Evolutionary conservation across 2,329 filamentous ascomycete genomes (phyloP), one percentile per base, ranked within the genome.

Genomic region (Arthrobotrys musiformis): DNA sequence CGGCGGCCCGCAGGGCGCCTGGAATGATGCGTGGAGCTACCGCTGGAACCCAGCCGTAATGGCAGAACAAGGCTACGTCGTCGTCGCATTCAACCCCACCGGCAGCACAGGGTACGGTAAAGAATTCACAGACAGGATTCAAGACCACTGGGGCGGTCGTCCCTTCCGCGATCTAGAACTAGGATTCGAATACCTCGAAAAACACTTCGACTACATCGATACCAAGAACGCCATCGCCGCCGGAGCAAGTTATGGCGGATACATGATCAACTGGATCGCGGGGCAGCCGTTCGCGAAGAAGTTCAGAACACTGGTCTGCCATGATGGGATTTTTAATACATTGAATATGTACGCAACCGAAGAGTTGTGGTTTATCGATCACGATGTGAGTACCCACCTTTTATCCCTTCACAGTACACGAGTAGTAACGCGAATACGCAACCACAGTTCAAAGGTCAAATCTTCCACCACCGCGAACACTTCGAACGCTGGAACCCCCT

Each of bases 181-280:
- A 77, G 90, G 90, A 77, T 93, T 93, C 82, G 90, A 94, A 79
- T 89, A 92, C 82, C 87, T 97, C 52, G 87, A 88, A 79, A 84
- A 88, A 30, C 86, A 91, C 69, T 83, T 94, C 80, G 82, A 85
- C 0, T 81, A 75, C 42, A 79, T 93, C 40, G 92, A 95, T 81
- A 91, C 88, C 0, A 83, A 85, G 2, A 87, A 89, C 9, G 89
- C 91, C 1, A 92, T 95, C 0, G 92, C 91, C 0, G 84, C 93
- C 0, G 92, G 92, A 4, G 92, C 91, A 0, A 90, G 88, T 8
- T 93, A 92, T 80, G 91, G 91, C 33, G 91, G 91, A 50, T 92
- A 89, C 81, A 92, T 93, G 91, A 89, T 92, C 79, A 92, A 97
- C 82, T 97, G 94, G 93, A 93, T 97, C 80, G 93, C 97, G 84